Evolutionary conservation across 129 eudicot genomes (phyloP), one percentile per base, ranked within the genome.

Genomic region (Saussurea involucrata): DNA sequence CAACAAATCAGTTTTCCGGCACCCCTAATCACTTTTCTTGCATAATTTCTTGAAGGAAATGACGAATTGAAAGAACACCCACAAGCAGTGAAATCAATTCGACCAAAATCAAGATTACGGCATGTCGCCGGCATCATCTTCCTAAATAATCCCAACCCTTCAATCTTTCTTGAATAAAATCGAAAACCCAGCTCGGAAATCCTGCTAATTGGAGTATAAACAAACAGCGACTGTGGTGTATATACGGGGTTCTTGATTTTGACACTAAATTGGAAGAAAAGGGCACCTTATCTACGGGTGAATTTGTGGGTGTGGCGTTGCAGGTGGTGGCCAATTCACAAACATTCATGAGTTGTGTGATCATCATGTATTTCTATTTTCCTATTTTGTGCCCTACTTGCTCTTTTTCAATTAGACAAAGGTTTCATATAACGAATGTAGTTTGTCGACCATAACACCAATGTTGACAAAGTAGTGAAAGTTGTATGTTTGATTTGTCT

Each of bases 111-210:
- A 65, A 90, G 89, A 74, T 84, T 93, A 73, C 82, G 87, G 80
- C 92, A 90, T 67, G 96, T 93, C 76, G 92, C 83, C 78, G 90
- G 85, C 90, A 88, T 83, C 98, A 93, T 93, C 87, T 69, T 84
- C 58, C 8, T 34, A 49, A 73, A 72, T 5, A 68, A 40, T 66
- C 78, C 36, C 60, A 72, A 76, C 24, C 78, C 65, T 80, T 71
- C 25, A 61, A 75, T 8, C 64, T 78, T 57, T 69, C 61, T 20
- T 31, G 32, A 32, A 80, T 17, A 24, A 60, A 80, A 74, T 78
- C 76, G 64, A 83, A 73, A 87, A 73, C 85, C 88, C 84, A 85
- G 75, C 81, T 81, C 33, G 70, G 17, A 77, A 79, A 79, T 7
- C 4, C 0, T 33, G 66, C 68, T 75, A 82, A 84, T 34, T 77